Conservation (phyloP, 805 yeast species). For the Candida sonorensis region DNA sequence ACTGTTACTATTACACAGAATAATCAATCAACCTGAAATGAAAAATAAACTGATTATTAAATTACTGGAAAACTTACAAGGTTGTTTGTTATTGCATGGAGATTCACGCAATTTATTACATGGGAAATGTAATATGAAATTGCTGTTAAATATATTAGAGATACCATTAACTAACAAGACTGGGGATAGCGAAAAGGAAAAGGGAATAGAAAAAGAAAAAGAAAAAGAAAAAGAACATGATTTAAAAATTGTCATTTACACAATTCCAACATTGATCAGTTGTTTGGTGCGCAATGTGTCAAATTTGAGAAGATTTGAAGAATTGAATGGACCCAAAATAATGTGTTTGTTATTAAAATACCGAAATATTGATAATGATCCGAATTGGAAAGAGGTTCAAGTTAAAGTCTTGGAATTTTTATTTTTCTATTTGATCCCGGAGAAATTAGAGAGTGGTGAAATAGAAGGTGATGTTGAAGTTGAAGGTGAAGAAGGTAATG, state of each 20-base stretch:
- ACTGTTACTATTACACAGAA: no score
- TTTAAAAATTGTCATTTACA: slow-evolving; percentile 27
- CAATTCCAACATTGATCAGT: slow-evolving; percentile 51
- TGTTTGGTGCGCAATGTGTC: slow-evolving; percentile 48
- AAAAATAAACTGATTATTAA: no score
- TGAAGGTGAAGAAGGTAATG: no score
- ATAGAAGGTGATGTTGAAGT: slow-evolving; percentile 38
- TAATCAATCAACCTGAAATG: no score
- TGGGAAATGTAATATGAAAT: slow-evolving; percentile 33
- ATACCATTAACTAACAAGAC: background rate
- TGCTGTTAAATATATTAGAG: slow-evolving; percentile 22
- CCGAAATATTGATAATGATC: slow-evolving; percentile 6
- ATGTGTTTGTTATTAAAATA: slow-evolving; percentile 40
- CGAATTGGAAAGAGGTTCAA: slow-evolving; percentile 44
- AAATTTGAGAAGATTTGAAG: slow-evolving; percentile 56
- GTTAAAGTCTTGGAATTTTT: slow-evolving; percentile 63
- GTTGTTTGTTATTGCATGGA: slow-evolving; percentile 54
- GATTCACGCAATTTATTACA: slow-evolving; percentile 44
- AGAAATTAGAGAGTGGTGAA: slow-evolving; percentile 31
- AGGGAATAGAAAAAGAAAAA: no score
- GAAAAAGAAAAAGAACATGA: slow-evolving; percentile 2
- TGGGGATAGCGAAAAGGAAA: background rate
- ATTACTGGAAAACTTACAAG: slow-evolving; percentile 42
- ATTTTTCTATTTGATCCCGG: slow-evolving; percentile 63
- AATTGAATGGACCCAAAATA: slow-evolving; percentile 44